Conservation (phyloP, 306 rosid genomes). For the Rosa persica region DNA sequence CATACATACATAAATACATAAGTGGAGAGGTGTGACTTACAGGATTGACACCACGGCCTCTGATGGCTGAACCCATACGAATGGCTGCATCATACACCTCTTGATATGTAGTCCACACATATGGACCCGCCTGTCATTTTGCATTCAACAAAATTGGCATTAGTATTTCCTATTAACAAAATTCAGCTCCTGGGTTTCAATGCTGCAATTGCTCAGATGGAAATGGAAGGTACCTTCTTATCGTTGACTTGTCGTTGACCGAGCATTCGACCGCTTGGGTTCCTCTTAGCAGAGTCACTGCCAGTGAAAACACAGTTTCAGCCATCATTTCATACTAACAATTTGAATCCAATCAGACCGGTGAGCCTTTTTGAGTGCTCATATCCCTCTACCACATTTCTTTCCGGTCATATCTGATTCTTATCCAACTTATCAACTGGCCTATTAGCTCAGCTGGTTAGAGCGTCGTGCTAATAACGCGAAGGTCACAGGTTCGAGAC, state of each 20-base stretch:
- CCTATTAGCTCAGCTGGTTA: constrained; percentile 31
- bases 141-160: neutral
- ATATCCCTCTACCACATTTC: no score
- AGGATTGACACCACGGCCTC: constrained; percentile 60
- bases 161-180: neutral
- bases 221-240: constrained; percentile 47
- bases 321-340: constrained; percentile 14
- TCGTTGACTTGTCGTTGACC: constrained; percentile 67
- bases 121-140: constrained; percentile 44
- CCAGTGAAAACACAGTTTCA: constrained; percentile 27
- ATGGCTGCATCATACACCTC: constrained; percentile 62
- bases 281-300: constrained; percentile 72
- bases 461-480: constrained; percentile 38
- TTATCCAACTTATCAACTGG: neutral
- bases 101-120: constrained; percentile 53
- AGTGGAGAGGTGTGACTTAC: constrained; percentile 39
- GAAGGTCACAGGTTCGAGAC: constrained; percentile 36
- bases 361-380: neutral
- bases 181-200: constrained; percentile 10
- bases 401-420: no score
- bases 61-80: constrained; percentile 68
- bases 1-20: neutral
- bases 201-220: neutral
- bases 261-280: constrained; percentile 64
- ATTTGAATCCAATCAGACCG: neutral